phyloP scores from a whole-genome alignment of 371 early-diverging fungal genomes.

The Rhizopus microsporus region DNA sequence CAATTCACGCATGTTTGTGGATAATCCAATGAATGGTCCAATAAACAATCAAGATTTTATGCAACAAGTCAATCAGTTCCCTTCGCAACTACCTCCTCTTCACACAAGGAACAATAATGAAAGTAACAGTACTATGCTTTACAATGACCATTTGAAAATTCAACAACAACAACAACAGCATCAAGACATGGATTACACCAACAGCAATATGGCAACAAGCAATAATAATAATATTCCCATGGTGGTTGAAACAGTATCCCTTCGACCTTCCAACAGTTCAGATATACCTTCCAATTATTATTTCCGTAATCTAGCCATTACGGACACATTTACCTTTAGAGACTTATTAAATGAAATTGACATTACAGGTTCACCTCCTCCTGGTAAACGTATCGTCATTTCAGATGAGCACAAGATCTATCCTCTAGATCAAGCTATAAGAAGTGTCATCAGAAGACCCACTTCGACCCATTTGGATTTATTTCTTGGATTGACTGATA shows the following conservation, averaged over 20 bases:
- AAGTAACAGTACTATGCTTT: background rate
- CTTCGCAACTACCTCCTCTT: conserved; percentile 31
- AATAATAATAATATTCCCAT: conserved; percentile 1
- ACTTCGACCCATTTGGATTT: conserved; percentile 29
- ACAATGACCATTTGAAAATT: background rate
- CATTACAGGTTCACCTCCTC: conserved; percentile 34
- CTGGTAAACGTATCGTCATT: conserved; percentile 37
- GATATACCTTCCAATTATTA: conserved; percentile 22
- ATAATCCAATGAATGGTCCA: background rate
- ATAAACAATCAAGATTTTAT: conserved; percentile 8
- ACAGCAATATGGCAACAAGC: conserved; percentile 1
- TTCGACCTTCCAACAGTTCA: conserved; percentile 14
- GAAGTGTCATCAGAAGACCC: conserved; percentile 28
- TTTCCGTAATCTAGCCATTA: conserved; percentile 38
- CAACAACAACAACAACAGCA: conserved; percentile 17
- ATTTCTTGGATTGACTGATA: conserved; percentile 29
- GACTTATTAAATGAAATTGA: conserved; percentile 34
- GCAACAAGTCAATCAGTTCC: conserved; percentile 8
- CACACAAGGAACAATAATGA: conserved; percentile 10
- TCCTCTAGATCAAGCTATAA: conserved; percentile 36
- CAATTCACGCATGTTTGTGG: conserved; percentile 3
- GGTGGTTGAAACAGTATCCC: conserved; percentile 35
- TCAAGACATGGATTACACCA: conserved; percentile 1
- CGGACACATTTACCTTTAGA: conserved; percentile 34
- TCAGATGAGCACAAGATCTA: conserved; percentile 28